Evolutionary conservation across 495 filamentous ascomycete genomes (phyloP).

Genomic region (Diplogelasinospora grovesii): DNA sequence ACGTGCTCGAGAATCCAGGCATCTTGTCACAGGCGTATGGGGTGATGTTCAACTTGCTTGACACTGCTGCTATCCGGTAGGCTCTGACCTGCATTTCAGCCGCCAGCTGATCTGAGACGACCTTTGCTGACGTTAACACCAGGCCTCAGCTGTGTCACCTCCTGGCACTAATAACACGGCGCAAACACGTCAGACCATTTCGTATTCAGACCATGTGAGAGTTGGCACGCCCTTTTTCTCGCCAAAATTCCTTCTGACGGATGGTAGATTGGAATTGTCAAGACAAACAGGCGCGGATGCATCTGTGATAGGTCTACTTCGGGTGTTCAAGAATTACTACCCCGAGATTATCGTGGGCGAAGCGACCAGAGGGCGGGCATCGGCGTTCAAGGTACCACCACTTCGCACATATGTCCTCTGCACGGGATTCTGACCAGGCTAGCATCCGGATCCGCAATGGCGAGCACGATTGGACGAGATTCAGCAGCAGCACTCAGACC

Average conservation of each 20-base stretch:
- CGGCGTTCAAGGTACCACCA: conserved; percentile 46
- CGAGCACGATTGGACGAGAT: conserved; percentile 58
- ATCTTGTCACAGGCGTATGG: conserved; percentile 66
- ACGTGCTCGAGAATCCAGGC: conserved; percentile 58
- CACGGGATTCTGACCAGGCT: conserved; percentile 3
- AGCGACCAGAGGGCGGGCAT: conserved; percentile 44
- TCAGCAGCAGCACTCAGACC: conserved; percentile 50
- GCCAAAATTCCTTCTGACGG: conserved; percentile 14
- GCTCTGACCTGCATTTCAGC: conserved; percentile 1
- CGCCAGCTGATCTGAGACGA: no score
- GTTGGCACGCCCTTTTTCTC: not conserved
- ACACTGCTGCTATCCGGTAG: conserved; percentile 68
- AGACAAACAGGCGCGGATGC: conserved; percentile 63
- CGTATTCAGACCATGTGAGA: conserved; percentile 76
- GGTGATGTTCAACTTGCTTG: conserved; percentile 75
- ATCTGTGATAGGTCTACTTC: conserved; percentile 67
- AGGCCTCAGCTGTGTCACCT: conserved; percentile 68
- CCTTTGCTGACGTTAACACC: conserved; percentile 18
- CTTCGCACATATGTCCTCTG: not conserved
- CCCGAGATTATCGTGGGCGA: conserved; percentile 80
- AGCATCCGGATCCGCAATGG: conserved; percentile 79
- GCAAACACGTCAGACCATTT: conserved; percentile 83
- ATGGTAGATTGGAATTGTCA: conserved; percentile 50
- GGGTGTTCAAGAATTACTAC: conserved; percentile 82
- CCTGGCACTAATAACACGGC: conserved; percentile 72